Conservation (phyloP, 768 basidiomycete genomes). For the Rhizopogon vinicolor region DNA sequence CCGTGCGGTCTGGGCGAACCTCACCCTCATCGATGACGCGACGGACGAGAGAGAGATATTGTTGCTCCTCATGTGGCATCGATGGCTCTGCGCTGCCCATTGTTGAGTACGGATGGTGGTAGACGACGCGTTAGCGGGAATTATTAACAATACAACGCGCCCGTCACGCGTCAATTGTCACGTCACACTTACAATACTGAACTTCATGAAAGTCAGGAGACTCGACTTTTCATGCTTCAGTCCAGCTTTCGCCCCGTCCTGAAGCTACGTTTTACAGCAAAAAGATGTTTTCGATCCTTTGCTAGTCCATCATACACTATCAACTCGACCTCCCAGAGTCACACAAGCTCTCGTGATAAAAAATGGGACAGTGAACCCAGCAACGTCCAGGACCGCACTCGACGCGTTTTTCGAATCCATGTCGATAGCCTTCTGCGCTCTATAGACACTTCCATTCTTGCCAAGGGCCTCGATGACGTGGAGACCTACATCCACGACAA, state of each 20-base stretch:
- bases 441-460: constrained; percentile 23
- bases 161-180: background rate
- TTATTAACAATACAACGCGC: background rate
- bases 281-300: background rate
- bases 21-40: constrained; percentile 76
- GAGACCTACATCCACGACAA: constrained; percentile 16
- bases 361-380: background rate
- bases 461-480: constrained; percentile 14
- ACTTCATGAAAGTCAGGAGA: background rate
- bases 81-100: constrained; percentile 3
- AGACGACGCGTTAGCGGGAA: no score
- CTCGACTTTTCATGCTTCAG: background rate
- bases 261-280: background rate
- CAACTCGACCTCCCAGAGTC: background rate
- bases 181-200: background rate
- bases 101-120: background rate
- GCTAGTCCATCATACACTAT: background rate
- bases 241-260: background rate
- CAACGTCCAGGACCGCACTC: background rate
- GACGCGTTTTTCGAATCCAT: constrained; percentile 7
- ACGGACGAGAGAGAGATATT: constrained; percentile 83
- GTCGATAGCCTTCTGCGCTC: constrained; percentile 22
- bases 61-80: constrained; percentile 70
- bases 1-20: constrained; percentile 83
- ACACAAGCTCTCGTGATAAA: no score